Evolutionary conservation across 139 green algal genomes (phyloP).

Genomic region (Yamagishiella unicocca): DNA sequence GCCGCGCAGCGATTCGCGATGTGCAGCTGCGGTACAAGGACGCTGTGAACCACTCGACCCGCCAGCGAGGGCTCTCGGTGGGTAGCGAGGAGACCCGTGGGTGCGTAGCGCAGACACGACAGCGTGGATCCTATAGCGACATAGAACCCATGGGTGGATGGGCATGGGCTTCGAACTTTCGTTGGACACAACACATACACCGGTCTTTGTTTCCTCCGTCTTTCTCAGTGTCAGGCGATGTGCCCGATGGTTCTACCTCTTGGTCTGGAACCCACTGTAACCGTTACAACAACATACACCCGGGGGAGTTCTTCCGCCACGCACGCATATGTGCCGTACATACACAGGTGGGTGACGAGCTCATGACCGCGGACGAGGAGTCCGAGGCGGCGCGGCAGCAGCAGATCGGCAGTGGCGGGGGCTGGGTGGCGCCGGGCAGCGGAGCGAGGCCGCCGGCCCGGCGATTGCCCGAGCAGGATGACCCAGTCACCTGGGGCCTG

Average conservation of each 20-base stretch:
- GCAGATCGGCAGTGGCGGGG: neutral
- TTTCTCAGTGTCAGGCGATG: too few relatives aligned
- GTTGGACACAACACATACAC: neutral
- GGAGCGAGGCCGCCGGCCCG: neutral
- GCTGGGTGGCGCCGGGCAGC: neutral
- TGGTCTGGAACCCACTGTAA: too few relatives aligned
- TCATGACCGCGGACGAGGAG: neutral
- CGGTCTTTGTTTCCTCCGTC: too few relatives aligned
- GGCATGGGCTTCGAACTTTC: neutral
- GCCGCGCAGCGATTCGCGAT: constrained; percentile 18
- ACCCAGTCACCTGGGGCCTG: constrained; percentile 64
- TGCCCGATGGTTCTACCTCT: too few relatives aligned
- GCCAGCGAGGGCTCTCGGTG: constrained; percentile 38
- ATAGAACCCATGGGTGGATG: neutral
- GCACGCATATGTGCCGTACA: too few relatives aligned
- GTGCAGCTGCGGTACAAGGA: constrained; percentile 44
- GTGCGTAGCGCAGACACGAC: neutral
- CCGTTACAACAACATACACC: too few relatives aligned
- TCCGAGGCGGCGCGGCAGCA: constrained; percentile 5
- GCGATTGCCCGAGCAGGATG: constrained; percentile 24
- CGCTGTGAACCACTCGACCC: constrained; percentile 35
- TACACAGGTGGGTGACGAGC: constrained; percentile 31
- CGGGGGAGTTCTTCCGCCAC: neutral
- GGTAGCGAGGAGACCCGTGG: neutral
- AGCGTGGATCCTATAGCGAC: neutral